Percentiles rank a stretch among this genome's conserved stretches.
These are phyloP conservation scores for Balansia obtecta DNA, from an alignment of 2,329 filamentous ascomycete genomes.

Conservation along the genomic window DNA sequence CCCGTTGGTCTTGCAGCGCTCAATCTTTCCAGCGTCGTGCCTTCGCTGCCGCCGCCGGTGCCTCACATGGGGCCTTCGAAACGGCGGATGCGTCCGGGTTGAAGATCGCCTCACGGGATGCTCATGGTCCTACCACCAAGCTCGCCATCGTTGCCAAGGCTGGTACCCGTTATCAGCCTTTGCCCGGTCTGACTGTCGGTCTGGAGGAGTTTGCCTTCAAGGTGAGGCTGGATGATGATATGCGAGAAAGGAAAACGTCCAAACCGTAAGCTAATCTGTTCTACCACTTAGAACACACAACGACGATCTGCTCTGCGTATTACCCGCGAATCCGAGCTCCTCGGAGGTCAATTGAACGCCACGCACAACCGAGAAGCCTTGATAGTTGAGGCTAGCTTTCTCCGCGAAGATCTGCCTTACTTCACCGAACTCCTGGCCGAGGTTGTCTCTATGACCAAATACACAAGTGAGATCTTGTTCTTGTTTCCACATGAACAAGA, in stretches of 20 bases:
- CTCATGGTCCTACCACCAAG: constrained; percentile 77
- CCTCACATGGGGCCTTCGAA: constrained; percentile 71
- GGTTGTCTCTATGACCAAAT: constrained; percentile 80
- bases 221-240: constrained; percentile 34
- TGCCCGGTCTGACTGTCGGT: constrained; percentile 79
- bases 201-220: constrained; percentile 97
- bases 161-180: constrained; percentile 82
- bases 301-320: constrained; percentile 87
- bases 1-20: constrained; percentile 45
- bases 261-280: constrained; percentile 34
- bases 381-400: constrained; percentile 86
- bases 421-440: constrained; percentile 93
- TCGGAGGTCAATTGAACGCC: constrained; percentile 78
- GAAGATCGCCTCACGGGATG: constrained; percentile 86
- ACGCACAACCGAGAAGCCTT: constrained; percentile 91
- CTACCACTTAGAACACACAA: constrained; percentile 55
- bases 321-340: constrained; percentile 85
- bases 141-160: constrained; percentile 88
- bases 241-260: not conserved
- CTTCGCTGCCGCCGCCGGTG: constrained; percentile 50
- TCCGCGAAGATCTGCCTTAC: constrained; percentile 91
- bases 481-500: constrained; percentile 8
- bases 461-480: constrained; percentile 45
- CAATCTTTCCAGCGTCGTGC: constrained; percentile 36
- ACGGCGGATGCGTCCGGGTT: constrained; percentile 74